Conservation (phyloP, 345 rosid genomes). For the Eucalyptus grandis region DNA sequence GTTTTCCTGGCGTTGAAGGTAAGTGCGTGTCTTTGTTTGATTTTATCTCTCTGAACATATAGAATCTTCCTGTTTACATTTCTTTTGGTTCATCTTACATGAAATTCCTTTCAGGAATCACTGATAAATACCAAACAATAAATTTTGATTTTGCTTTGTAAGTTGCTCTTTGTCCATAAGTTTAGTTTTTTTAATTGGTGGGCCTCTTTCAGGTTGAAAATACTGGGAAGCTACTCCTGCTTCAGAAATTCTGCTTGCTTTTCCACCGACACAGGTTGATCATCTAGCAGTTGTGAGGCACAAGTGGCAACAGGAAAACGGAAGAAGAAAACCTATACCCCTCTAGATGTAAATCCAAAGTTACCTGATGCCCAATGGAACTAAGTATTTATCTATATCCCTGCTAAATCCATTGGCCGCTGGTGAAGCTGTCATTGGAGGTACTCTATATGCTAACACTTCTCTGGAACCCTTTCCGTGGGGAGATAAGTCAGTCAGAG, state of each 20-base stretch:
- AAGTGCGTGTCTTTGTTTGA: background rate
- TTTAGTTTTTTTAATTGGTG: background rate
- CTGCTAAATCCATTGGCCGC: constrained; percentile 47
- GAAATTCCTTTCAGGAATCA: background rate
- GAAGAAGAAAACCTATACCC: constrained; percentile 43
- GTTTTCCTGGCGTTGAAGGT: constrained; percentile 89
- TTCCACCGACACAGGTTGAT: constrained; percentile 61
- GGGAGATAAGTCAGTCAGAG: constrained; percentile 90
- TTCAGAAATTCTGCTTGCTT: constrained; percentile 75
- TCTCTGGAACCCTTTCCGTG: too few relatives aligned
- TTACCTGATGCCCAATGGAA: constrained; percentile 20
- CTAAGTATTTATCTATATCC: constrained; percentile 39
- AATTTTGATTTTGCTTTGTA: background rate
- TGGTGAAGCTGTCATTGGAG: constrained; percentile 60
- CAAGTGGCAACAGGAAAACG: constrained; percentile 54
- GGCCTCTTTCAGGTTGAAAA: constrained; percentile 59
- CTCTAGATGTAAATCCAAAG: background rate
- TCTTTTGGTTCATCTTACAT: background rate
- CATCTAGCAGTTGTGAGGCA: constrained; percentile 67
- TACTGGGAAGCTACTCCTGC: constrained; percentile 46
- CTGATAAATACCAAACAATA: background rate
- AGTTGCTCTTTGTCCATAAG: background rate
- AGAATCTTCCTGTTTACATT: background rate
- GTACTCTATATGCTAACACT: constrained; percentile 64
- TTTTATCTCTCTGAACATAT: background rate